Base-by-base conservation (phyloP, 768 basidiomycete genomes). In the Podaxis sp. region DNA sequence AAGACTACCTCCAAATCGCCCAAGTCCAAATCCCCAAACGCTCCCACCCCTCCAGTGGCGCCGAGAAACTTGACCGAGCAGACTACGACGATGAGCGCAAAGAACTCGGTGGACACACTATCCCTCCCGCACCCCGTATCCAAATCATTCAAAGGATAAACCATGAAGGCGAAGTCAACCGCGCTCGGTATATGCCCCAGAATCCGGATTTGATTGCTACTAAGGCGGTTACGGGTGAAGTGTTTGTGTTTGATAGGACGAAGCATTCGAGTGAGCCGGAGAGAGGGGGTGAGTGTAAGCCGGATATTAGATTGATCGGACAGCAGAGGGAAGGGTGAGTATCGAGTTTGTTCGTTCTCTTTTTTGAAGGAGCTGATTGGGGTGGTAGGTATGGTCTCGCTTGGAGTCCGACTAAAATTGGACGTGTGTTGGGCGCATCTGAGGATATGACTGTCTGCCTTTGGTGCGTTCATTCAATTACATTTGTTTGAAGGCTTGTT, bases 141-240 rank as follows among this genome's bases (percentile, higher is more conserved):
- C 89, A 90, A 68, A 85, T 96, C 73, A 91, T 88, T 35, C 97
- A 99, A 72, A 87, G 84, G 65, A 98, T 99, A 77, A 95, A 95
- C 72, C 97, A 99, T 73, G 82, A 83, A 3, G 93, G 94, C 44
- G 97, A 99, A 72, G 93, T 98, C 69, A 99, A 99, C 74, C 80
- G 95, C 47, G 97, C 97, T 62, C 87, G 97, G 55, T 99, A 98
- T 73, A 98, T 98, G 95, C 97, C 97, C 5, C 96, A 98, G 74
- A 99, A 98, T 69, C 92, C 95, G 1, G 93, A 98, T 75, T 74
- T 99, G 65, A 91, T 99, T 65, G 97, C 97, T 13, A 98, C 96
- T 10, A 98, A 98, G 73, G 82, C 95, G 21, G 84, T 94, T 6
- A 86, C 84, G 5, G 97, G 96, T 13, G 93, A 97, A 64, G 93